Evolutionary conservation across 495 filamentous ascomycete genomes (phyloP).

Genomic region (Staphylotrichum longicolle): DNA sequence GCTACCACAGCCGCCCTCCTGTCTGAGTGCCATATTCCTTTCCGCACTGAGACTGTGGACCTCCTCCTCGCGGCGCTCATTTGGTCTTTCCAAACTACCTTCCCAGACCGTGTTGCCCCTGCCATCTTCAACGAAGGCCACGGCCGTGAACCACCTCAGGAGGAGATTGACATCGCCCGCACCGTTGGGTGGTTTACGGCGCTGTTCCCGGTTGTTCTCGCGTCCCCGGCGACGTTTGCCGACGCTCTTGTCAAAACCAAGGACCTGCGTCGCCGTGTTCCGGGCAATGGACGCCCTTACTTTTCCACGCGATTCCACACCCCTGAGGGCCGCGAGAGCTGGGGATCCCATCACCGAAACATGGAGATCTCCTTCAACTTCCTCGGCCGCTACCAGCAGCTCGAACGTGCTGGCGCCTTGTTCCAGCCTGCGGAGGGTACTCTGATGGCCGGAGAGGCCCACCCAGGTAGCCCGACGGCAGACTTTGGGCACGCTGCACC

Average conservation of each 20-base stretch:
- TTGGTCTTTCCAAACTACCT: slow-evolving; percentile 33
- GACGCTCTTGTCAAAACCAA: slow-evolving; percentile 26
- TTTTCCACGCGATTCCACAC: slow-evolving; percentile 41
- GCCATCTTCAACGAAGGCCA: slow-evolving; percentile 44
- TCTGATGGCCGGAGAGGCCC: slow-evolving; percentile 28
- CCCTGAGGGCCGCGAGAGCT: slow-evolving; percentile 29
- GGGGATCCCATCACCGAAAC: slow-evolving; percentile 38
- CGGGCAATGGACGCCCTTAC: slow-evolving; percentile 25
- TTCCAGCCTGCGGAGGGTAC: slow-evolving; percentile 43
- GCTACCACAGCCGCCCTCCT: slow-evolving; percentile 24
- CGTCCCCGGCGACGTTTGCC: slow-evolving; percentile 11
- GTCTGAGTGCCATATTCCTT: slow-evolving; percentile 26
- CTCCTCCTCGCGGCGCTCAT: slow-evolving; percentile 35
- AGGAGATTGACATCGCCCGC: slow-evolving; percentile 26
- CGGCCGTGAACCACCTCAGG: slow-evolving; percentile 28
- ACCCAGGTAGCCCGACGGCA: slow-evolving; percentile 27
- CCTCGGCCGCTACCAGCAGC: slow-evolving; percentile 59
- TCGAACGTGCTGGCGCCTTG: slow-evolving; percentile 55
- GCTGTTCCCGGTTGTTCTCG: slow-evolving; percentile 25
- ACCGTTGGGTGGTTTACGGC: slow-evolving; percentile 37
- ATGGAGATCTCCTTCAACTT: slow-evolving; percentile 65
- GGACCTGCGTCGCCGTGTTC: slow-evolving; percentile 25
- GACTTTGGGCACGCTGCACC: slow-evolving; percentile 44
- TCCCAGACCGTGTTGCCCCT: slow-evolving; percentile 47
- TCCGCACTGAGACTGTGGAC: slow-evolving; percentile 37